Percentiles rank a stretch among this genome's conserved stretches.
Evolutionary conservation across 352 stramenopile genomes (phyloP).

Genomic region (Phytopythium helicoides): DNA sequence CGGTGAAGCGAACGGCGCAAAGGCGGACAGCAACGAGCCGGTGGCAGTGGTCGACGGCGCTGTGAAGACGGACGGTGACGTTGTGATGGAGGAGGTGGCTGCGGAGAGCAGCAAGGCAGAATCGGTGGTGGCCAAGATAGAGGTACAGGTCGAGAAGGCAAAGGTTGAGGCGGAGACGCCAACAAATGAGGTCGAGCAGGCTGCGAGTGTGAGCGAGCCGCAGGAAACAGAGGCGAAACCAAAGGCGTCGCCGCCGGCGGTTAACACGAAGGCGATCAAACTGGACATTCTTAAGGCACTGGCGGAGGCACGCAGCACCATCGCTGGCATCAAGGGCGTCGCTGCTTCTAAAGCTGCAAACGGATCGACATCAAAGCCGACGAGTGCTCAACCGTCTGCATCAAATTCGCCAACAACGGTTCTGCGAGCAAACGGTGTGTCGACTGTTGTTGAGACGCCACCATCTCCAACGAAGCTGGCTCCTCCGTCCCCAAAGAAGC

Average conservation of each 20-base stretch:
- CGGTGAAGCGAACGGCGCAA: not conserved
- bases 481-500: not conserved
- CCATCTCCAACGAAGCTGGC: constrained; percentile 3
- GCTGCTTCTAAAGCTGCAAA: constrained; percentile 4
- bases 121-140: too few relatives aligned
- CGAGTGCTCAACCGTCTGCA: constrained; percentile 8
- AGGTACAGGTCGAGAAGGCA: too few relatives aligned
- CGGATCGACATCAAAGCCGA: not conserved
- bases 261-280: constrained; percentile 80
- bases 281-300: constrained; percentile 77
- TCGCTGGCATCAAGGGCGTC: constrained; percentile 59
- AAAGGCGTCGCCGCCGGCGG: constrained; percentile 7
- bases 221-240: too few relatives aligned
- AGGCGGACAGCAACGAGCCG: not conserved
- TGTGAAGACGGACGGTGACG: not conserved
- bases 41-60: not conserved
- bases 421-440: too few relatives aligned
- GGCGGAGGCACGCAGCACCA: constrained; percentile 68
- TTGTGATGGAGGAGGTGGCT: constrained; percentile 6
- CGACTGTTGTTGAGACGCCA: constrained; percentile 5
- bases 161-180: too few relatives aligned
- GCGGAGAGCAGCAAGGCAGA: not conserved
- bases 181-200: too few relatives aligned
- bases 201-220: too few relatives aligned
- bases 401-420: too few relatives aligned